phyloP scores from a whole-genome alignment of 805 yeast genomes.

The Metschnikowia cerradonensis region DNA sequence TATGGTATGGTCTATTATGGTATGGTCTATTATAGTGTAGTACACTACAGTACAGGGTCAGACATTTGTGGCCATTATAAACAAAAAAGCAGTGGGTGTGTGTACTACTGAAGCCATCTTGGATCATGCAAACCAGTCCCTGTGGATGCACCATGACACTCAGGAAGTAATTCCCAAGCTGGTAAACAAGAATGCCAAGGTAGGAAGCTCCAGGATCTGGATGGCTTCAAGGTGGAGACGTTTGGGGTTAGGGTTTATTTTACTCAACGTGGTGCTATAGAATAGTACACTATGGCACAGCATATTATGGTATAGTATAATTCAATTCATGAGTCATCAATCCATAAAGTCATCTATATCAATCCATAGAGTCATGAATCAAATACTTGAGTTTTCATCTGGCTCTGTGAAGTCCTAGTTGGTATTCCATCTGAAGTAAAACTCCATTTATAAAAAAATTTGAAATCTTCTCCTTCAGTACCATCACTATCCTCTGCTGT shows the following conservation, averaged over 20 bases:
- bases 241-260: constrained; percentile 43
- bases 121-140: constrained; percentile 29
- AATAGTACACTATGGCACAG: constrained; percentile 25
- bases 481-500: no score
- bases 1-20: no score
- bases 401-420: no score
- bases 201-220: constrained; percentile 44
- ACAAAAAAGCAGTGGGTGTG: constrained; percentile 50
- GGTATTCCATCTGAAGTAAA: no score
- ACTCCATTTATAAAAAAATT: no score
- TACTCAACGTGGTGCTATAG: constrained; percentile 41
- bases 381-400: no score
- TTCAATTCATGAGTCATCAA: no score
- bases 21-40: no score
- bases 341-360: no score
- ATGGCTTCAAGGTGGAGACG: constrained; percentile 45
- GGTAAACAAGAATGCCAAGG: constrained; percentile 27
- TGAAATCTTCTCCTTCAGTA: no score
- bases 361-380: no score
- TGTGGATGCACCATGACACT: constrained; percentile 58
- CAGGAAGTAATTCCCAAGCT: constrained; percentile 49
- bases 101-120: constrained; percentile 47
- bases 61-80: constrained; percentile 47
- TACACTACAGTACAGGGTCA: constrained; percentile 6
- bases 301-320: no score